A percentile compares a stretch with the other conserved stretches of the same genome.
These are phyloP conservation scores for Pythium monospermum DNA, from an alignment of 352 stramenopile species.

Conservation along the genomic window DNA sequence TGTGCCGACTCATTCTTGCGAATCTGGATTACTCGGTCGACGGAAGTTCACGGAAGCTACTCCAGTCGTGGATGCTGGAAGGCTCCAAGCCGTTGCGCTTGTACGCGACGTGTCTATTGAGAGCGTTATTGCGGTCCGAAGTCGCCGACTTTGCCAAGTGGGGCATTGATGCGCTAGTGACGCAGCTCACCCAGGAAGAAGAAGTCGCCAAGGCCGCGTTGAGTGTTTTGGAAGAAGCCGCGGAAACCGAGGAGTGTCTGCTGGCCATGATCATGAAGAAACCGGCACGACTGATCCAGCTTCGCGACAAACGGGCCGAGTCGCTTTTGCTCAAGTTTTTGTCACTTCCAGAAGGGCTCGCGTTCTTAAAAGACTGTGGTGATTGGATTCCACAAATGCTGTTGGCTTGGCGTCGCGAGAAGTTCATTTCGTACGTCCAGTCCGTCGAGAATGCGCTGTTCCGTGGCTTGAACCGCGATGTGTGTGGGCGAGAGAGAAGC, in stretches of 20 bases:
- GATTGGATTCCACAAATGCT: slow-evolving; percentile 83
- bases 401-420: slow-evolving; percentile 69
- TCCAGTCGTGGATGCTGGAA: slow-evolving; percentile 86
- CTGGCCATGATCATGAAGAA: slow-evolving; percentile 82
- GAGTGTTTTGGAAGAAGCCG: slow-evolving; percentile 83
- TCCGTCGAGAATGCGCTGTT: slow-evolving; percentile 77
- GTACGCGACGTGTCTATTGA: slow-evolving; percentile 81
- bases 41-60: slow-evolving; percentile 77
- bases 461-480: slow-evolving; percentile 76
- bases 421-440: slow-evolving; percentile 84
- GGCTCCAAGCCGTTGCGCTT: slow-evolving; percentile 80
- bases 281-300: slow-evolving; percentile 67
- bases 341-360: slow-evolving; percentile 68
- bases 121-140: slow-evolving; percentile 74
- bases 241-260: slow-evolving; percentile 77
- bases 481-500: slow-evolving; percentile 56
- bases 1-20: slow-evolving; percentile 83
- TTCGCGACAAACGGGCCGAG: slow-evolving; percentile 77
- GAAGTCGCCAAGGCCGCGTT: slow-evolving; percentile 81
- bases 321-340: slow-evolving; percentile 81
- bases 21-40: slow-evolving; percentile 88
- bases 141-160: slow-evolving; percentile 87
- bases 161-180: slow-evolving; percentile 83
- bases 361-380: slow-evolving; percentile 73
- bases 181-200: slow-evolving; percentile 80